Conservation (phyloP, 2,329 filamentous ascomycete genomes). For the Zarea fungicola region DNA sequence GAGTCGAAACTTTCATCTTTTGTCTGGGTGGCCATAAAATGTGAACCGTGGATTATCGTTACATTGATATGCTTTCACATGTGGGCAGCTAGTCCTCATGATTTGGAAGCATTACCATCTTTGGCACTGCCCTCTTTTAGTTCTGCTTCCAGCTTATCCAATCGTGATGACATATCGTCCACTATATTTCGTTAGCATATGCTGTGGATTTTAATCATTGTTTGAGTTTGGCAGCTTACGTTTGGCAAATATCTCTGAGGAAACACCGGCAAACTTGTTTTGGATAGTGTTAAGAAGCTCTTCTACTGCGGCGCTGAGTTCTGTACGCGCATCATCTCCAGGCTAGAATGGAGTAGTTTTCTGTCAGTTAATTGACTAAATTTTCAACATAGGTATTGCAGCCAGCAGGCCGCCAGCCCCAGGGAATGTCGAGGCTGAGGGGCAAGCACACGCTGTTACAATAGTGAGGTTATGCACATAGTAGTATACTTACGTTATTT, state of each 20-base stretch:
- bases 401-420: too few species aligned
- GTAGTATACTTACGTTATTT: conserved; percentile 33
- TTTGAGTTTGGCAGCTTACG: conserved; percentile 48
- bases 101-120: conserved; percentile 33
- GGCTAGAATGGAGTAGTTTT: background rate
- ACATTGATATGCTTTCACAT: background rate
- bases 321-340: conserved; percentile 46
- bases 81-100: conserved; percentile 13
- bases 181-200: conserved; percentile 45
- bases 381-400: conserved; percentile 26
- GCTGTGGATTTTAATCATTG: background rate
- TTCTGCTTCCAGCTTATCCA: conserved; percentile 77
- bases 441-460: too few species aligned
- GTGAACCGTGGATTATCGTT: background rate
- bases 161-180: conserved; percentile 85
- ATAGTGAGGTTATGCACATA: too few species aligned
- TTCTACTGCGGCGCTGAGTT: conserved; percentile 75
- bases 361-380: conserved; percentile 25
- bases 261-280: conserved; percentile 79
- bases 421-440: too few species aligned
- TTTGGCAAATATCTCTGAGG: conserved; percentile 82
- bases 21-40: background rate
- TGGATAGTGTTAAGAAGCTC: conserved; percentile 80
- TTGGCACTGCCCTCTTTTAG: conserved; percentile 54
- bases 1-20: background rate